Evolutionary conservation across 2,329 filamentous ascomycete species (phyloP).

Genomic region (Exophiala bonariae): DNA sequence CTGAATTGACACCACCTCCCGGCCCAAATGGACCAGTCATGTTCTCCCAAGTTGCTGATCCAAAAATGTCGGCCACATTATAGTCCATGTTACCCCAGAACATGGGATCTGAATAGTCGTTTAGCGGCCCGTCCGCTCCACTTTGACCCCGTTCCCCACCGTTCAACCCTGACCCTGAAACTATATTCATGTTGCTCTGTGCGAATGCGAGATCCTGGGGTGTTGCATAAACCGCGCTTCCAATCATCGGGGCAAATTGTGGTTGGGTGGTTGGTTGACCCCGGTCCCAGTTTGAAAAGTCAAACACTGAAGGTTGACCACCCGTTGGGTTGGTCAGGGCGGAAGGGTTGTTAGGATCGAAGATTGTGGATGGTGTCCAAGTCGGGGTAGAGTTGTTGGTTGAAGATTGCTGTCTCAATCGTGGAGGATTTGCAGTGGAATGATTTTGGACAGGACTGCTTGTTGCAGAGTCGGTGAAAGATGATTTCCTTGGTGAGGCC

Average conservation of each 20-base stretch:
- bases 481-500: constrained; percentile 20
- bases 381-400: constrained; percentile 17
- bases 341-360: constrained; percentile 17
- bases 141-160: not conserved
- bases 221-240: constrained; percentile 24
- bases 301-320: constrained; percentile 8
- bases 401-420: constrained; percentile 10
- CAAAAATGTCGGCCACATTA: constrained; percentile 29
- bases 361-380: constrained; percentile 17
- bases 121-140: constrained; percentile 11
- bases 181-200: constrained; percentile 26
- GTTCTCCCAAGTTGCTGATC: constrained; percentile 27
- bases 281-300: constrained; percentile 24
- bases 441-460: constrained; percentile 19
- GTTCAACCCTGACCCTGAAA: constrained; percentile 3
- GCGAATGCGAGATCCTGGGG: constrained; percentile 26
- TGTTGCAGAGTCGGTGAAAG: constrained; percentile 14
- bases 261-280: constrained; percentile 23
- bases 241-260: constrained; percentile 16
- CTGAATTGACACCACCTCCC: constrained; percentile 15
- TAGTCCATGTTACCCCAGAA: constrained; percentile 29
- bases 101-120: constrained; percentile 27
- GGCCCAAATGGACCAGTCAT: constrained; percentile 28
- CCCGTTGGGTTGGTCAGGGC: constrained; percentile 13
- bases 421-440: not conserved